A percentile compares a stretch with the other conserved stretches of the same genome.
Evolutionary conservation across 2,329 filamentous ascomycete species (phyloP).

Genomic region (Periconia sp.): DNA sequence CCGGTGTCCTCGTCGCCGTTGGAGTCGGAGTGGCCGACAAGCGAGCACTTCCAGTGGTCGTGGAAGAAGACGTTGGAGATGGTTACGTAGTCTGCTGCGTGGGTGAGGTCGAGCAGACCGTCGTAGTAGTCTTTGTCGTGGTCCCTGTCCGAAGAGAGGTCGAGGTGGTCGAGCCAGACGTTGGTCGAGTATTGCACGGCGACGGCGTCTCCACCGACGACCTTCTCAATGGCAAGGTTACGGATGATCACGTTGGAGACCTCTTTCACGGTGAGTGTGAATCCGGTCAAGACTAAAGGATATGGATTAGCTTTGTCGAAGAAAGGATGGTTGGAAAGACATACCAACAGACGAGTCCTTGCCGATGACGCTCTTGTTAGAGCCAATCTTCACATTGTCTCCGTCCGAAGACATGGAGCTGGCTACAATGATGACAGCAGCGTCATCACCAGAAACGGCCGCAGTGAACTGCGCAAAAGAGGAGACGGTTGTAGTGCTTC

Average conservation of each 20-base stretch:
- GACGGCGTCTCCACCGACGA: constrained; percentile 60
- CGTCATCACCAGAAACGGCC: constrained; percentile 52
- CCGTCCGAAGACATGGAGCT: constrained; percentile 51
- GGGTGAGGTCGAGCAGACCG: constrained; percentile 68
- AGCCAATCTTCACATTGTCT: constrained; percentile 52
- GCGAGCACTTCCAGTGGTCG: constrained; percentile 65
- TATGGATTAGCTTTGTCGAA: neutral
- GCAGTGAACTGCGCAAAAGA: constrained; percentile 48
- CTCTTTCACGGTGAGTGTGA: constrained; percentile 56
- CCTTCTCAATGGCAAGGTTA: constrained; percentile 61
- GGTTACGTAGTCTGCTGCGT: constrained; percentile 67
- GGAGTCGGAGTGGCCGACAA: constrained; percentile 66
- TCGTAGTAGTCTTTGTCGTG: constrained; percentile 75
- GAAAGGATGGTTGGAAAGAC: constrained; percentile 4
- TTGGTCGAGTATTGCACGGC: constrained; percentile 56
- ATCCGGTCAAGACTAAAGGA: constrained; percentile 48
- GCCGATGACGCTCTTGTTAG: constrained; percentile 60
- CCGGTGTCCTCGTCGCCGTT: constrained; percentile 66
- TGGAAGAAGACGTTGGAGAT: constrained; percentile 61
- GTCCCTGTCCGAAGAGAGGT: constrained; percentile 65
- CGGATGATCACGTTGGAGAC: constrained; percentile 63
- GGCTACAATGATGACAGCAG: constrained; percentile 55
- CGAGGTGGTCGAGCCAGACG: constrained; percentile 72
- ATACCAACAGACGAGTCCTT: constrained; percentile 51
- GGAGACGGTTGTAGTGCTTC: constrained; percentile 43